These are phyloP conservation scores for Knoxia roxburghii DNA, from an alignment of 257 asterid genomes.

Conservation along the genomic window DNA sequence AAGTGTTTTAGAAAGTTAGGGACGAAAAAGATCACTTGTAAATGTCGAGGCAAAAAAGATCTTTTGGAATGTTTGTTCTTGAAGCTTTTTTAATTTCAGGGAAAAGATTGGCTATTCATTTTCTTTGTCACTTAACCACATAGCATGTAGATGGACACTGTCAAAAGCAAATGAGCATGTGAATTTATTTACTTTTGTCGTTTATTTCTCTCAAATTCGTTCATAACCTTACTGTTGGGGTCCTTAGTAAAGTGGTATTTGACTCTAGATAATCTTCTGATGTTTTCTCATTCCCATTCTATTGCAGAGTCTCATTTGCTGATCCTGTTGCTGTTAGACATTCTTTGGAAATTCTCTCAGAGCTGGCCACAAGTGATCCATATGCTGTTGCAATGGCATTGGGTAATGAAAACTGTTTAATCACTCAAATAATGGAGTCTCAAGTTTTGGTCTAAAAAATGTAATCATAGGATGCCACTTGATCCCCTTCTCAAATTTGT, in stretches of 20 bases:
- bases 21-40: no score
- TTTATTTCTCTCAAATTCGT: constrained; percentile 7
- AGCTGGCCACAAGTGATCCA: constrained; percentile 81
- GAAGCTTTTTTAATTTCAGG: not conserved
- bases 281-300: constrained; percentile 11
- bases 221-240: not conserved
- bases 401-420: constrained; percentile 48
- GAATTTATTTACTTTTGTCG: constrained; percentile 1
- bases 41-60: no score
- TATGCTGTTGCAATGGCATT: constrained; percentile 90
- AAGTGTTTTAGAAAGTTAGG: no score
- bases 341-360: constrained; percentile 86
- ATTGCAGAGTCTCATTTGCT: constrained; percentile 80
- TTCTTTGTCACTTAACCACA: not conserved
- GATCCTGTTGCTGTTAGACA: constrained; percentile 98
- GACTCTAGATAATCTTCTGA: not conserved
- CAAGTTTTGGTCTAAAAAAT: not conserved
- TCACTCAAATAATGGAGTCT: not conserved
- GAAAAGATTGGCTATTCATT: not conserved
- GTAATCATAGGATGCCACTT: not conserved
- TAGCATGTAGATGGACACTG: not conserved
- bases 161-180: not conserved
- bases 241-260: not conserved
- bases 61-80: not conserved
- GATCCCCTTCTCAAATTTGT: no score